phyloP scores from a whole-genome alignment of 1,284 basidiomycete genomes.

The Vanrija sp. region DNA sequence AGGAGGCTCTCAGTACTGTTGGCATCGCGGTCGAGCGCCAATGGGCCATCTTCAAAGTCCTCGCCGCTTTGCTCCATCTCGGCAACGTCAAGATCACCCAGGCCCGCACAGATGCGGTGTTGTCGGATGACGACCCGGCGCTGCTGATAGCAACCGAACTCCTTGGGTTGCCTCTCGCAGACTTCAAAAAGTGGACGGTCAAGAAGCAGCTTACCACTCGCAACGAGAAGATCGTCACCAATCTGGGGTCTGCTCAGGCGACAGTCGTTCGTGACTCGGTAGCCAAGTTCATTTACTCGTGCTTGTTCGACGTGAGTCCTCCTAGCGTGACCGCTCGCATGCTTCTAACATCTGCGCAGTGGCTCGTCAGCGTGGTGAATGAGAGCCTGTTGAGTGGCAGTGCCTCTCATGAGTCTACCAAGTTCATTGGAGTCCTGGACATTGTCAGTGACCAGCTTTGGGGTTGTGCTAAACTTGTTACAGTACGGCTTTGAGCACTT shows the following conservation, averaged over 20 bases:
- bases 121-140: conserved; percentile 80
- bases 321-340: not conserved
- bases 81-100: conserved; percentile 91
- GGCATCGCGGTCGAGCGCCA: conserved; percentile 96
- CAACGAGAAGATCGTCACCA: conserved; percentile 90
- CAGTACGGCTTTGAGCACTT: conserved; percentile 92
- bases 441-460: conserved; percentile 52
- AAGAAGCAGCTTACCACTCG: conserved; percentile 96
- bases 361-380: conserved; percentile 96
- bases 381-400: conserved; percentile 88
- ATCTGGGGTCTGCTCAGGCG: conserved; percentile 81
- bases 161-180: conserved; percentile 82
- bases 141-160: conserved; percentile 79
- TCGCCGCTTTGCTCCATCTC: conserved; percentile 90
- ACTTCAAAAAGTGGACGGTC: conserved; percentile 98
- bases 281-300: conserved; percentile 97
- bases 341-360: conserved; percentile 53
- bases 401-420: conserved; percentile 79
- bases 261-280: conserved; percentile 95
- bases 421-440: conserved; percentile 98
- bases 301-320: conserved; percentile 66
- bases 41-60: conserved; percentile 93
- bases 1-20: conserved; percentile 91
- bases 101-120: conserved; percentile 72
- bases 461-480: not conserved